phyloP scores from a whole-genome alignment of 306 rosid species.

The Gynostemma pentaphyllum region DNA sequence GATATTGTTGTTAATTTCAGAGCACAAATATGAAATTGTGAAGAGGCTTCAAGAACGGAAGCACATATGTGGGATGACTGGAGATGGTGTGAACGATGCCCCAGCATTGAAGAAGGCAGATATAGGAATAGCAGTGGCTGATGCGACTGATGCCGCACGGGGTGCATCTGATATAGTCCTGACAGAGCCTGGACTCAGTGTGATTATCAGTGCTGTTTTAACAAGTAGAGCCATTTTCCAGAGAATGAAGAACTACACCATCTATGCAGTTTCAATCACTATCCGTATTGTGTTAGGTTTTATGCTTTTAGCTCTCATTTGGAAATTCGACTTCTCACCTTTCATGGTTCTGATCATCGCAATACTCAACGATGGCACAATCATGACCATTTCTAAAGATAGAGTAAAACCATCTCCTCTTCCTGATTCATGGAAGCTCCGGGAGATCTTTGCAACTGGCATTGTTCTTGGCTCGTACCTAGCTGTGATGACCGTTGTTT shows the following conservation, averaged over 20 bases:
- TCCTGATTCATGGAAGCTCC: slow-evolving; percentile 90
- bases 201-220: slow-evolving; percentile 71
- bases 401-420: slow-evolving; percentile 87
- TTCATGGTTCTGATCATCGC: slow-evolving; percentile 88
- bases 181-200: slow-evolving; percentile 88
- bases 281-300: slow-evolving; percentile 76
- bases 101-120: slow-evolving; percentile 81
- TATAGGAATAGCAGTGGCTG: slow-evolving; percentile 89
- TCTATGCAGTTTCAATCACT: slow-evolving; percentile 83
- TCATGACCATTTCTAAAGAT: slow-evolving; percentile 91
- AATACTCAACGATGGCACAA: slow-evolving; percentile 83
- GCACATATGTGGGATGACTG: slow-evolving; percentile 89
- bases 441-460: slow-evolving; percentile 79
- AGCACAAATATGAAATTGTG: slow-evolving; percentile 86
- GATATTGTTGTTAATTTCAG: slow-evolving; percentile 26
- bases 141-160: slow-evolving; percentile 89
- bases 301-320: slow-evolving; percentile 70
- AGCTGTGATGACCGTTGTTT: slow-evolving; percentile 79
- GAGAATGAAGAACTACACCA: slow-evolving; percentile 91
- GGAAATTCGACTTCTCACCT: slow-evolving; percentile 93
- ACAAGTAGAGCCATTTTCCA: slow-evolving; percentile 91
- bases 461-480: slow-evolving; percentile 65
- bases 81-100: slow-evolving; percentile 95
- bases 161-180: slow-evolving; percentile 87
- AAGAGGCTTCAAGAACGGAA: slow-evolving; percentile 68